A percentile compares a stretch with the other conserved stretches of the same genome.
Evolutionary conservation across 2,329 filamentous ascomycete species (phyloP).

Genomic region (Trichoderma koningiopsis): DNA sequence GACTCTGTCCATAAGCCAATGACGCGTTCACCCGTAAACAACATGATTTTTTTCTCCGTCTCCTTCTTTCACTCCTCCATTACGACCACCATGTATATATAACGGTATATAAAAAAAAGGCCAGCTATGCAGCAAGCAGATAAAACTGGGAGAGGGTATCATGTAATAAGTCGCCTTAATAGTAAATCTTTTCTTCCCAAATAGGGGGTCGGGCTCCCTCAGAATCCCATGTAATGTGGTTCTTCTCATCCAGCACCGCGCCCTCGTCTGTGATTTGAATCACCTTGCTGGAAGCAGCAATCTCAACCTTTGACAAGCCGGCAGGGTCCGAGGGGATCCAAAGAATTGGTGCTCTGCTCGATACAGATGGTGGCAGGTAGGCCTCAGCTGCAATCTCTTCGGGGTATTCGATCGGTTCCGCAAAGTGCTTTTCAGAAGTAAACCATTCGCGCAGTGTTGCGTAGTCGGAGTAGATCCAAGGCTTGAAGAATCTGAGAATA

Average conservation of each 20-base stretch:
- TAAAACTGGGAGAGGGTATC: constrained; percentile 27
- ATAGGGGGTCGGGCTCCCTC: constrained; percentile 48
- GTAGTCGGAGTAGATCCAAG: constrained; percentile 76
- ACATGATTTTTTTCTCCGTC: neutral
- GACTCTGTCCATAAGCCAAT: neutral
- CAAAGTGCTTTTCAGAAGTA: constrained; percentile 5
- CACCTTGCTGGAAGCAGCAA: constrained; percentile 65
- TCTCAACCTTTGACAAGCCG: constrained; percentile 71
- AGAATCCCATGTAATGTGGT: constrained; percentile 46
- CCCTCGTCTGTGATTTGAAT: constrained; percentile 74
- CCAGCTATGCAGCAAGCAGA: neutral
- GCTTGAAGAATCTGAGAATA: constrained; percentile 67
- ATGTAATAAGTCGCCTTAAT: constrained; percentile 37
- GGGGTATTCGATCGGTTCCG: constrained; percentile 51
- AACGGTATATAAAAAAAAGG: neutral
- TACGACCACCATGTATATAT: neutral
- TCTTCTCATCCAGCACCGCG: constrained; percentile 68
- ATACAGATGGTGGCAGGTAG: constrained; percentile 72
- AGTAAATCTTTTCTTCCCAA: constrained; percentile 49
- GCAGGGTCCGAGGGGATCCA: constrained; percentile 76
- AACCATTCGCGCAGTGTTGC: constrained; percentile 60
- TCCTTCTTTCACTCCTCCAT: neutral
- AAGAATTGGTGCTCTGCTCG: constrained; percentile 60
- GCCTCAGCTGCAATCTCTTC: constrained; percentile 65
- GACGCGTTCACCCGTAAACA: neutral